Evolutionary conservation across 192 early-diverging fungal genomes (phyloP).

Genomic region (Gryganskiella cystojenkinii): DNA sequence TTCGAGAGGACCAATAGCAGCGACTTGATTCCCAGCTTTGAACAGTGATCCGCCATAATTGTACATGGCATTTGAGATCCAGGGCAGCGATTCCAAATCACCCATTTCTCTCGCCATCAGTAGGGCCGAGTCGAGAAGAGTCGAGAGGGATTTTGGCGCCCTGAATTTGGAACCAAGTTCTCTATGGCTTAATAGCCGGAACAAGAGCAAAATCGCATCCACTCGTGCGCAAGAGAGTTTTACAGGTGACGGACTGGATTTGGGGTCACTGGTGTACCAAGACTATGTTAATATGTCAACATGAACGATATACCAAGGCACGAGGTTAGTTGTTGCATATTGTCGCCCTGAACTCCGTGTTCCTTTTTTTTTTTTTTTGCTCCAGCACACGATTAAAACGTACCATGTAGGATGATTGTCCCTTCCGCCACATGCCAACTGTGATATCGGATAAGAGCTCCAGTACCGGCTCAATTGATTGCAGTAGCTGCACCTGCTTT

Average conservation of each 20-base stretch:
- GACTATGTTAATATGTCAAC: not conserved
- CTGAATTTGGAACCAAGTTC: too few species aligned
- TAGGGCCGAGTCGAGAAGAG: conserved; percentile 39
- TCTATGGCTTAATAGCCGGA: conserved; percentile 7
- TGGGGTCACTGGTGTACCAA: conserved; percentile 1
- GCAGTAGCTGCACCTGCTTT: not conserved
- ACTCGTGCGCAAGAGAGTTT: conserved; percentile 42
- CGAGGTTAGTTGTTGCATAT: not conserved
- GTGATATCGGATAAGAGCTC: conserved; percentile 7
- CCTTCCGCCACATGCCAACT: conserved; percentile 12
- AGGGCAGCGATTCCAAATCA: conserved; percentile 56
- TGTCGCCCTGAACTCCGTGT: not conserved
- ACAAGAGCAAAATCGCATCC: conserved; percentile 37
- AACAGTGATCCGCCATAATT: conserved; percentile 57
- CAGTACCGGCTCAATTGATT: not conserved
- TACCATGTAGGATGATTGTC: conserved; percentile 13
- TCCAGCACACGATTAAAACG: not conserved
- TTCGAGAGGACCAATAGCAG: conserved; percentile 53
- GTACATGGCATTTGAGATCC: conserved; percentile 64
- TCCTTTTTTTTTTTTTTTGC: too few species aligned
- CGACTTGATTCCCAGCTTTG: conserved; percentile 24
- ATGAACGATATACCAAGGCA: too few species aligned
- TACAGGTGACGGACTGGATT: conserved; percentile 7
- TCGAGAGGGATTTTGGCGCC: not conserved
- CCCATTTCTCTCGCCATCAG: conserved; percentile 22